phyloP scores from a whole-genome alignment of 2,329 filamentous ascomycete species.

The Nannizziopsis barbatae region DNA sequence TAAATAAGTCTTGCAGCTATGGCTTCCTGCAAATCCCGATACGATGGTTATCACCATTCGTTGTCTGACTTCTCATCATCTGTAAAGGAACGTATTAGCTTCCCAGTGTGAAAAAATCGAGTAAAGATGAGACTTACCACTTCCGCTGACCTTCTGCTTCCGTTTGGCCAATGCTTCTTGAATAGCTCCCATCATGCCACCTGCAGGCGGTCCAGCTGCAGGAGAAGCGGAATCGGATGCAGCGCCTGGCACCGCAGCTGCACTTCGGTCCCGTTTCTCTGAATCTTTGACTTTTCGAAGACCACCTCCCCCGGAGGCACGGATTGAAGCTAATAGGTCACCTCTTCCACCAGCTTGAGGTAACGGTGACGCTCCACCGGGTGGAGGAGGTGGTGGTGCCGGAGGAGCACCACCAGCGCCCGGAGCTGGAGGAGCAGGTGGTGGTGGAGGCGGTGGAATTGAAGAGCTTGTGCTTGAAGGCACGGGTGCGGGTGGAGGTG shows the following conservation, averaged over 20 bases:
- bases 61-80: conserved; percentile 40
- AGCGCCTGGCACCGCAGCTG: conserved; percentile 35
- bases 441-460: conserved; percentile 29
- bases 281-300: conserved; percentile 37
- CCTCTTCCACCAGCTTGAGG: conserved; percentile 30
- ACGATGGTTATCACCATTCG: conserved; percentile 30
- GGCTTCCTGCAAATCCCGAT: not conserved
- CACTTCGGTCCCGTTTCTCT: conserved; percentile 39
- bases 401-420: conserved; percentile 31
- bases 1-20: not conserved
- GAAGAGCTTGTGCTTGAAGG: conserved; percentile 20
- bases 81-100: conserved; percentile 14
- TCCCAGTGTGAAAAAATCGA: not conserved
- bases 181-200: conserved; percentile 64
- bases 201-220: conserved; percentile 43
- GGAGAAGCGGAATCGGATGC: conserved; percentile 50
- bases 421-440: conserved; percentile 30
- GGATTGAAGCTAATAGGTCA: conserved; percentile 39
- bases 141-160: conserved; percentile 88
- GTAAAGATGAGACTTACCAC: conserved; percentile 56
- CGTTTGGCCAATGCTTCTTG: conserved; percentile 67
- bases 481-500: conserved; percentile 28
- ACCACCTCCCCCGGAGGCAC: conserved; percentile 45
- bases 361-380: conserved; percentile 28
- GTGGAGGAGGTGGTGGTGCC: conserved; percentile 40